Evolutionary conservation across 768 basidiomycete species (phyloP), one percentile per base, ranked within the genome.

Genomic region (Tephrocybe rancida): DNA sequence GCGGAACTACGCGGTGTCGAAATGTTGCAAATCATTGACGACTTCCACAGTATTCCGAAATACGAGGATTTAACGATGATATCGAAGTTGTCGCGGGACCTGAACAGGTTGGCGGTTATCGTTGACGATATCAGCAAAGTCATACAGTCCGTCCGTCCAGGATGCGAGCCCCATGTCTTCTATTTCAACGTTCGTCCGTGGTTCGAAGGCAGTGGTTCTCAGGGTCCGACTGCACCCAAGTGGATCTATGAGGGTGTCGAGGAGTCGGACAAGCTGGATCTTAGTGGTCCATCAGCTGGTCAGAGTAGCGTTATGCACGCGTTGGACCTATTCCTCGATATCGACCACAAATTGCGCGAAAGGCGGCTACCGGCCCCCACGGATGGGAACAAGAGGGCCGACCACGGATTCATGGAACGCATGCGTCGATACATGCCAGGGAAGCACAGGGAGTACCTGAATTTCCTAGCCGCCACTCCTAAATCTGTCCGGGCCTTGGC

Each of bases 401-500:
- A 83, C 69, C 78, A 72, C 32, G 83, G 86, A 0, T 98, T 98
- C 74, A 94, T 98, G 87, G 86, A 89, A 53, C 81, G 92, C 44
- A 97, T 97, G 95, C 75, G 91, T 52, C 82, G 83, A 19, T 98
- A 98, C 72, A 98, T 98, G 96, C 95, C 96, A 0, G 88, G 89
- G 13, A 83, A 82, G 49, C 96, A 98, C 72, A 86, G 91, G 38
- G 84, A 87, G 42, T 98, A 94, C 73, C 81, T 98, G 50, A 69
- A 72, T 21, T 82, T 85, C 61, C 80, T 98, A 32, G 74, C 81
- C 1, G 70, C 75, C 11, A 75, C 79, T 48, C 80, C 83, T 13
- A 85, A 73, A n/a, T 76, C 85, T 19, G 63, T 92, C 47, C 83
- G 90, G 21, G 78, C 83, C 32, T 70, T 86, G 27, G 88, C 85